Evolutionary conservation across 352 stramenopile species (phyloP).

Genomic region (Aphanomyces cochlioides): DNA sequence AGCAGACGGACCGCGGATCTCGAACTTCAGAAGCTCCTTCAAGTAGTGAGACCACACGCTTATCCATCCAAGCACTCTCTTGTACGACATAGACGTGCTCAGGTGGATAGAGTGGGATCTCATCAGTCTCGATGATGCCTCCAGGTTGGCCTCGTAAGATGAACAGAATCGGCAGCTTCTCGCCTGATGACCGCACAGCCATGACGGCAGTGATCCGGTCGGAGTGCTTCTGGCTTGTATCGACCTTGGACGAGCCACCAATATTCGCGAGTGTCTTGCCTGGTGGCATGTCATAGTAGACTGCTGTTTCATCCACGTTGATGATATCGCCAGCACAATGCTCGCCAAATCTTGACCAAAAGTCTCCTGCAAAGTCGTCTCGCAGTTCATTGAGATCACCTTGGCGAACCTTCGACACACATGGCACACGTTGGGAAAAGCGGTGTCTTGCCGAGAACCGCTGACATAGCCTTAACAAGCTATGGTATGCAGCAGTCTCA

Average conservation of each 20-base stretch:
- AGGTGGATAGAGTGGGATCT: not conserved
- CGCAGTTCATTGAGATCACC: not conserved
- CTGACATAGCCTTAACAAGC: not conserved
- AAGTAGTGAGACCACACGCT: not conserved
- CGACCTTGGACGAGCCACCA: constrained; percentile 9
- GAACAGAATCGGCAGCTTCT: not conserved
- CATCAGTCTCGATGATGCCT: constrained; percentile 1
- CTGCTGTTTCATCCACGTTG: not conserved
- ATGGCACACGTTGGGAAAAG: constrained; percentile 5
- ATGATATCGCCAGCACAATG: not conserved
- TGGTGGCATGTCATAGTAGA: constrained; percentile 18
- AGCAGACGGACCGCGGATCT: not conserved
- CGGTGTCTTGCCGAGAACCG: not conserved
- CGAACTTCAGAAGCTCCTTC: not conserved
- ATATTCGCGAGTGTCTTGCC: not conserved
- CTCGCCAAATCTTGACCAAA: not conserved
- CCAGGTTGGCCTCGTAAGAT: not conserved
- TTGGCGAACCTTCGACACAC: constrained; percentile 11
- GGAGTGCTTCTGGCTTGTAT: constrained; percentile 1
- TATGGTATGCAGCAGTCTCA: not conserved
- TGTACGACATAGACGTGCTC: not conserved
- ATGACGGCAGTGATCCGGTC: constrained; percentile 4
- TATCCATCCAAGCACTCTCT: not conserved
- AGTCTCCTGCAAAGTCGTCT: not conserved
- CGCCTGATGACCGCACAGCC: not conserved